Conservation (phyloP, 805 yeast genomes). For the Millerago galiae region DNA sequence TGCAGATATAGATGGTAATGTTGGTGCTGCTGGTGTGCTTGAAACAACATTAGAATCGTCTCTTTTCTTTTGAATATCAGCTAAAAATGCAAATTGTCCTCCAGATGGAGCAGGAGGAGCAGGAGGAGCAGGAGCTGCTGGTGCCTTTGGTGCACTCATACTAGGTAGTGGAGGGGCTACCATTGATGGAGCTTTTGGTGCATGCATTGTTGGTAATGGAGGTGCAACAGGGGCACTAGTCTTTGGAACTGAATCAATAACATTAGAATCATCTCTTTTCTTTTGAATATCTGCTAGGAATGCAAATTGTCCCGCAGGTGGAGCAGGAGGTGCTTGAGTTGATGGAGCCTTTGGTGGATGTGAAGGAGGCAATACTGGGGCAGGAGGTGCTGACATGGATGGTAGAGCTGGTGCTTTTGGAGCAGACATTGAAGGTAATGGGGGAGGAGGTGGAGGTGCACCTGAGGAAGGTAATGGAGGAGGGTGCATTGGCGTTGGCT, state of each 20-base stretch:
- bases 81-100: constrained; percentile 45
- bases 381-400: constrained; percentile 9
- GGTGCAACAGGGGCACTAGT: not conserved
- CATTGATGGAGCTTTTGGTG: constrained; percentile 15
- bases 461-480: constrained; percentile 14
- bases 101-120: constrained; percentile 16
- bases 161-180: constrained; percentile 22
- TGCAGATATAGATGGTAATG: constrained; percentile 9
- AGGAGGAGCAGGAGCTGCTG: constrained; percentile 8
- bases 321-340: not conserved
- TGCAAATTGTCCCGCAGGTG: constrained; percentile 33
- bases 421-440: constrained; percentile 1
- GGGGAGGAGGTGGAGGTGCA: constrained; percentile 9
- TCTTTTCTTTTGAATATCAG: constrained; percentile 51
- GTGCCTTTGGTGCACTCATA: constrained; percentile 26
- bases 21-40: constrained; percentile 22
- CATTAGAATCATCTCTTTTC: constrained; percentile 45
- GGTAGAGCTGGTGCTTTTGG: constrained; percentile 14
- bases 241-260: constrained; percentile 31
- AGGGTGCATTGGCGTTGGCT: constrained; percentile 13
- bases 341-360: constrained; percentile 11
- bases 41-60: constrained; percentile 41
- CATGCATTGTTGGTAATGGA: constrained; percentile 3
- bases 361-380: constrained; percentile 14
- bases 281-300: constrained; percentile 53